phyloP scores from a whole-genome alignment of 345 rosid genomes.

The Citrus sinensis region DNA sequence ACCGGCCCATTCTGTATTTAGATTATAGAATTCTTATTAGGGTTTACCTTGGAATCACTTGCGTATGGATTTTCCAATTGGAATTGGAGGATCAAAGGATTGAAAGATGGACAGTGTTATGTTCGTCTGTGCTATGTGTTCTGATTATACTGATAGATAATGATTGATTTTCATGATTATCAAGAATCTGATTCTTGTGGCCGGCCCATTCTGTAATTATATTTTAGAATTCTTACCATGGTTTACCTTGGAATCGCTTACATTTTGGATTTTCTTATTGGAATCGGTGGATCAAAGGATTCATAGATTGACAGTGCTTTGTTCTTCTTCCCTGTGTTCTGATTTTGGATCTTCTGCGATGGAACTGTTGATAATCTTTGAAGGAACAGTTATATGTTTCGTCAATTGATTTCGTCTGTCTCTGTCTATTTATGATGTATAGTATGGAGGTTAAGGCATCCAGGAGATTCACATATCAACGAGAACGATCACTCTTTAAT shows the following conservation, averaged over 20 bases:
- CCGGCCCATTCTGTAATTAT: background rate
- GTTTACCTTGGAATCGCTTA: background rate
- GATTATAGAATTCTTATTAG: background rate
- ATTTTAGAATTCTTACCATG: background rate
- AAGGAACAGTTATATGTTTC: background rate
- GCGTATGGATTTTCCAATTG: background rate
- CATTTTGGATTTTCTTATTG: background rate
- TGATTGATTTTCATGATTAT: background rate
- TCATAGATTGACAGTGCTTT: background rate
- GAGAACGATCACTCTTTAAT: background rate
- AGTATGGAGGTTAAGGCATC: slow-evolving; percentile 1
- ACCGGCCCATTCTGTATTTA: background rate
- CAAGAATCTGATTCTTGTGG: background rate
- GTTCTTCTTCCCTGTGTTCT: background rate
- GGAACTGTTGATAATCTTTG: background rate
- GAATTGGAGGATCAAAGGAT: background rate
- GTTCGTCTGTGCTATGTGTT: background rate
- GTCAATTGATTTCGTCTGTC: background rate
- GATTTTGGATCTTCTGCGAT: background rate
- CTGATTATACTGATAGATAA: too few species aligned
- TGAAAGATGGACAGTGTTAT: background rate
- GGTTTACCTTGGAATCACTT: background rate
- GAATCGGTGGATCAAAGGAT: background rate
- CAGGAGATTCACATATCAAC: background rate
- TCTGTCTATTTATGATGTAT: background rate